Evolutionary conservation across 495 filamentous ascomycete genomes (phyloP).

Genomic region (Tuber indicum): DNA sequence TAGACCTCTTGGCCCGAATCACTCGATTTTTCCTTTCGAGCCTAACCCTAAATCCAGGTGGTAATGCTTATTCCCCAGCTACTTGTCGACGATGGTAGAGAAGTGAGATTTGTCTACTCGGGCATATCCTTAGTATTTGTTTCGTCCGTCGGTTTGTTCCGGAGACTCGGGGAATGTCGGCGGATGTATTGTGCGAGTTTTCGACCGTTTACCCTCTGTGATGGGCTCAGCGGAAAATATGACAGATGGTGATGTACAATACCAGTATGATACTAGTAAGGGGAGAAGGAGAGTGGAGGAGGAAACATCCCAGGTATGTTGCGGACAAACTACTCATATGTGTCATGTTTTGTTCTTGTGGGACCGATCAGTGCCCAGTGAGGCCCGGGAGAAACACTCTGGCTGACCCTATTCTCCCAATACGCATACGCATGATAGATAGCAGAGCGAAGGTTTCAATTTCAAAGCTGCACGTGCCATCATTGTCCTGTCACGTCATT

Average conservation of each 20-base stretch:
- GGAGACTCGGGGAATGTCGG: neutral
- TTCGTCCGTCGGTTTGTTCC: neutral
- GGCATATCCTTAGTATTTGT: neutral
- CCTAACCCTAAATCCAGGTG: neutral
- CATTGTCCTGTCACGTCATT: neutral
- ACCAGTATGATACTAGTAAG: neutral
- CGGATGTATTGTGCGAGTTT: neutral
- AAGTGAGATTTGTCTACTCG: neutral
- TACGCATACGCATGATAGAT: neutral
- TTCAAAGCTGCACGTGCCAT: constrained; percentile 3
- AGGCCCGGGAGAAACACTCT: neutral
- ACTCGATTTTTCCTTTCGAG: neutral
- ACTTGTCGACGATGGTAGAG: neutral
- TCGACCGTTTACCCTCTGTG: neutral
- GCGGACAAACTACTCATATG: neutral
- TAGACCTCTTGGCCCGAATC: neutral
- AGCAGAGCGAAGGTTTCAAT: neutral
- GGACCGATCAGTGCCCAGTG: neutral
- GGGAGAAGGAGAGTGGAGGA: neutral
- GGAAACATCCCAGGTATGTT: neutral
- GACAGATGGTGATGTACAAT: neutral
- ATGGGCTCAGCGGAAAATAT: neutral
- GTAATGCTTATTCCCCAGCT: neutral
- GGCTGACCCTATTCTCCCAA: neutral
- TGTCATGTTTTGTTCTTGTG: neutral